Evolutionary conservation across 257 asterid species (phyloP), one percentile per base, ranked within the genome.

Genomic region (Nicotiana obtusifolia): DNA sequence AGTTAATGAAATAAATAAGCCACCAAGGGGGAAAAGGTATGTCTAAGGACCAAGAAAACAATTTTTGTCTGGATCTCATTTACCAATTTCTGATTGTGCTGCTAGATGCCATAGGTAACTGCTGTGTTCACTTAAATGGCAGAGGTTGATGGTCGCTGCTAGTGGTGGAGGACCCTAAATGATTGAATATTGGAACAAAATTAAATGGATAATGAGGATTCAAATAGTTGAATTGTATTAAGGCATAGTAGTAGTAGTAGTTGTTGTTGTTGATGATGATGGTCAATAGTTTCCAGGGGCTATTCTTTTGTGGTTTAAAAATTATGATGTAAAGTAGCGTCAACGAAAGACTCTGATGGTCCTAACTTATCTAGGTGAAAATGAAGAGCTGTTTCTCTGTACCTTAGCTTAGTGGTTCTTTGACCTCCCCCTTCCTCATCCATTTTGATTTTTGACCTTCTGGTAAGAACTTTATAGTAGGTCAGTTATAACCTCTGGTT

Each of bases 21-120:
- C 98, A 83, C 95, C 99, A 44, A 90, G 98, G 84, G 99, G 98
- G 3, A 93, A 86, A 87, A 92, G 99, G 98, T 95, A 88, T 41
- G 47, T 20, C 24, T 14, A 77, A 37, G 52, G 65, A 24, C 24
- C 62, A 64, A 73, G 44, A 47, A 26, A 75, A 54, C 28, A 49
- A 47, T 49, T 75, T 33, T 37, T 75, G 62, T 49, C 79, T 47
- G 62, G 24, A 22, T 22, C 79, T 49, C 20, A 49, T 24, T 3
- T 49, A 24, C 41, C 62, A 24, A 75, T 14, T 75, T 24, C 41
- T 49, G 79, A 47, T 24, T 22, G 26, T 73, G 79, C 52, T 75
- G 8, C 24, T 75, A 49, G 3, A 75, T 49, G 9, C 61, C 62
- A 15, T 24, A 24, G 59, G 26, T 53, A 24, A 24, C 41, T 47